Evolutionary conservation across 352 stramenopile genomes (phyloP), one percentile per base, ranked within the genome.

Genomic region (Globisporangium acanthophoron): DNA sequence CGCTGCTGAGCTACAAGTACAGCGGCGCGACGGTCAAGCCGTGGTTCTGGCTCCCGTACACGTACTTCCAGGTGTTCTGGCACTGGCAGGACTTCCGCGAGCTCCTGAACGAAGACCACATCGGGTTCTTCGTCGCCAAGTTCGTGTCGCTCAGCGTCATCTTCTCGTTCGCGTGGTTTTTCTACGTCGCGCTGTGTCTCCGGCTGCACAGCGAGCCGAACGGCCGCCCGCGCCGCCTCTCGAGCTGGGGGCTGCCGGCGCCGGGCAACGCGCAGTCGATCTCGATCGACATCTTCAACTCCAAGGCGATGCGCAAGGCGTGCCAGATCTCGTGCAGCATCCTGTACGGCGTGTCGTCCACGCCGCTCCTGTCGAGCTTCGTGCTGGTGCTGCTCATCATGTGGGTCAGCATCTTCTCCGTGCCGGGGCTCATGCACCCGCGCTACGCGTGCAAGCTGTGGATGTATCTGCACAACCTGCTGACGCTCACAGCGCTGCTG

Each of bases 31-130:
- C 74, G 0, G 61, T 90, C 24, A 88, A 90, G 66, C 83, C 83
- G 56, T 90, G 83, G 80, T 87, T 88, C 62, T 92, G 83, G 83
- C 56, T 92, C 54, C 73, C 83, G 35, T 92, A 91, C 71, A 56
- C 61, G 56, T 92, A 92, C 66, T 92, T 90, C 61, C 76, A 90
- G 57, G 80, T 91, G 31, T 88, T 88, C 41, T 92, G 83, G 83
- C 75, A 91, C 70, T 92, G 80, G 83, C 72, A 88, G 37, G 66
- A 74, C 47, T 71, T 88, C 31, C 80, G 83, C 39, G 75, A 76
- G 39, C 65, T 62, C 35, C 60, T 92, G 20, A 52, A 69, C 13
- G 82, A 92, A 66, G 77, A 90, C 59, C 78, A 89, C 57, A 59
- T 87, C 1, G 64, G 73, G 5, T 79, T 72, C 35, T 92, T 92